Percentiles rank a stretch among this genome's conserved stretches.
phyloP scores from a whole-genome alignment of 2,329 filamentous ascomycete genomes.

The Endoconidiophora laricicola region DNA sequence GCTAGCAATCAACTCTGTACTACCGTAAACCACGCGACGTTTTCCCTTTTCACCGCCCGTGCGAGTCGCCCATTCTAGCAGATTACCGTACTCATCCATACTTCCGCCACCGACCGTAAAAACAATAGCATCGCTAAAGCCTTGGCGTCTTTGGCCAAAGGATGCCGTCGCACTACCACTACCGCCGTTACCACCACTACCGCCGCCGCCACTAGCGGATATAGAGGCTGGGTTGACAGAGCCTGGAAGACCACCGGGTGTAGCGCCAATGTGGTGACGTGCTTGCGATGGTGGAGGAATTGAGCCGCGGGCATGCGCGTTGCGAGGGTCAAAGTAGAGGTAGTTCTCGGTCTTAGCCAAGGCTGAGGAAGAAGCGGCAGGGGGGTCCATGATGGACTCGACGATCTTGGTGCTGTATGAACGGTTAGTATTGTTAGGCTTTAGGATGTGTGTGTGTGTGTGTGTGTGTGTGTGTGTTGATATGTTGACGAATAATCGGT shows the following conservation, averaged over 20 bases:
- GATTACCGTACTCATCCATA: slow-evolving; percentile 96
- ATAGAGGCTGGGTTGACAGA: slow-evolving; percentile 27
- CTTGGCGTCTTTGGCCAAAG: slow-evolving; percentile 80
- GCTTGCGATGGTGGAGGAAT: slow-evolving; percentile 61
- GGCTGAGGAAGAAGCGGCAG: slow-evolving; percentile 73
- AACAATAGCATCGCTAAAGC: slow-evolving; percentile 80
- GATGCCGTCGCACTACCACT: slow-evolving; percentile 56
- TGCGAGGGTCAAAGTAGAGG: slow-evolving; percentile 90
- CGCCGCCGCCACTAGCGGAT: slow-evolving; percentile 31
- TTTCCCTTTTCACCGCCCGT: slow-evolving; percentile 47
- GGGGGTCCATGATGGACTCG: slow-evolving; percentile 93
- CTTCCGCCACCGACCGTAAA: slow-evolving; percentile 91
- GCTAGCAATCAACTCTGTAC: slow-evolving; percentile 65
- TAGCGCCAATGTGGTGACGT: slow-evolving; percentile 25
- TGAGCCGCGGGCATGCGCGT: slow-evolving; percentile 79
- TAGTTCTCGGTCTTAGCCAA: slow-evolving; percentile 95
- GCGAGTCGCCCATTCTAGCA: slow-evolving; percentile 87
- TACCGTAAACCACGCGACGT: slow-evolving; percentile 83
- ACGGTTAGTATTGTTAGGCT: neutral
- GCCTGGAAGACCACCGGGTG: slow-evolving; percentile 34
- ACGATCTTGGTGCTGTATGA: slow-evolving; percentile 63
- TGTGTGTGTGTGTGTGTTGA: neutral
- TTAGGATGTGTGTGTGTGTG: neutral
- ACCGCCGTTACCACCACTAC: slow-evolving; percentile 24
- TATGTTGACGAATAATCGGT: no score